These are phyloP conservation scores for Solanum corneliomulleri DNA, from an alignment of 257 asterid species.

Conservation along the genomic window DNA sequence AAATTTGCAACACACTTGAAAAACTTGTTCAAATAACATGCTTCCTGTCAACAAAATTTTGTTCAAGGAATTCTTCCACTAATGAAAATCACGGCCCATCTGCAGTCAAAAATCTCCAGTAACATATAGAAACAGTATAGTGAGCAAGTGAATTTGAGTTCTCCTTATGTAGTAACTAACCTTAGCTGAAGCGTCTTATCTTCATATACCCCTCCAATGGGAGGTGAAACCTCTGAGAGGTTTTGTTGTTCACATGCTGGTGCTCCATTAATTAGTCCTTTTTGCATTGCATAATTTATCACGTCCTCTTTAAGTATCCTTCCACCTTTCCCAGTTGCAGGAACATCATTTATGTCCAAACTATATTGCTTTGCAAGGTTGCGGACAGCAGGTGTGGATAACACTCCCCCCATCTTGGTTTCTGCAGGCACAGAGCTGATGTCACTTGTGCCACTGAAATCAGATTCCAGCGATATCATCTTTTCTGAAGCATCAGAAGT, in stretches of 20 bases:
- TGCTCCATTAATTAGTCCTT: constrained; percentile 32
- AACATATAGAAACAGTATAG: background rate
- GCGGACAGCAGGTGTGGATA: constrained; percentile 81
- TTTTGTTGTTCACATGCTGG: constrained; percentile 16
- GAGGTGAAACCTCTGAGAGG: constrained; percentile 18
- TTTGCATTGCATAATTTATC: constrained; percentile 33
- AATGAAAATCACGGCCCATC: background rate
- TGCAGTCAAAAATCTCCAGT: background rate
- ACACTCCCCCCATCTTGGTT: constrained; percentile 31
- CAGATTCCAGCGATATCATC: constrained; percentile 17
- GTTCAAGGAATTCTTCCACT: background rate
- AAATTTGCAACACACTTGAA: background rate
- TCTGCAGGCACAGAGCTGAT: constrained; percentile 21
- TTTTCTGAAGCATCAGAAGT: constrained; percentile 20
- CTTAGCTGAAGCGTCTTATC: constrained; percentile 59
- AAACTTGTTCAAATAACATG: background rate
- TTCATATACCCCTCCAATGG: constrained; percentile 29
- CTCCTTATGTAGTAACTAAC: constrained; percentile 12
- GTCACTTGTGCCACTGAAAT: constrained; percentile 16
- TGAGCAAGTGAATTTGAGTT: background rate
- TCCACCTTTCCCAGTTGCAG: constrained; percentile 70
- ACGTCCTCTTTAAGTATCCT: constrained; percentile 72
- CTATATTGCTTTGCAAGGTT: constrained; percentile 63
- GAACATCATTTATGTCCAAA: constrained; percentile 50
- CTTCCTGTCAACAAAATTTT: background rate